phyloP scores from a whole-genome alignment of 2,329 filamentous ascomycete species.

The Pyrenophora seminiperda region DNA sequence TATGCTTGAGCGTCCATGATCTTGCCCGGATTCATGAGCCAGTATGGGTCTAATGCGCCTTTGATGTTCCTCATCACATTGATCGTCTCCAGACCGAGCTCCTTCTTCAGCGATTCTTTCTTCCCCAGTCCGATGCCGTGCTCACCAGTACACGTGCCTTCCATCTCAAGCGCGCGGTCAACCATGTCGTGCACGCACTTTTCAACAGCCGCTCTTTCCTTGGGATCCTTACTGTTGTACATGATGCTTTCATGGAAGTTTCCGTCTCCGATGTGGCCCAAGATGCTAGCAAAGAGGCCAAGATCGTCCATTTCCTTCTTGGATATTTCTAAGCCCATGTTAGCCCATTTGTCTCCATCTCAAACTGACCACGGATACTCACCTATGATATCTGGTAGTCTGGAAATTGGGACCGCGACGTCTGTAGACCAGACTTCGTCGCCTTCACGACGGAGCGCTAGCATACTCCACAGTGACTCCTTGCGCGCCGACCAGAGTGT shows the following conservation, averaged over 20 bases:
- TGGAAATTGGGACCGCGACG: constrained; percentile 65
- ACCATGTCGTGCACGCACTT: constrained; percentile 89
- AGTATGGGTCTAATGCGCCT: constrained; percentile 77
- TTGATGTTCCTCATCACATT: constrained; percentile 86
- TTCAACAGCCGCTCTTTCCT: constrained; percentile 76
- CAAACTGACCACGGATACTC: constrained; percentile 14
- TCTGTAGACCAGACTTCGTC: constrained; percentile 67
- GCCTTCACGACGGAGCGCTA: constrained; percentile 60
- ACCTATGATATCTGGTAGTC: constrained; percentile 66
- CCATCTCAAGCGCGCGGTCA: constrained; percentile 87
- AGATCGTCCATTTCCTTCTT: constrained; percentile 89
- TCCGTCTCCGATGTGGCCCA: constrained; percentile 90
- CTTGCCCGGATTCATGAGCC: constrained; percentile 92
- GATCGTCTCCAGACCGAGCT: constrained; percentile 80
- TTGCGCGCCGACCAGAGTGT: constrained; percentile 66
- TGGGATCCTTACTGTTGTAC: constrained; percentile 73
- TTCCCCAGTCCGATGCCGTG: constrained; percentile 87
- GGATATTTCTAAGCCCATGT: constrained; percentile 67
- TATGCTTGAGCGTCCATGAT: constrained; percentile 68
- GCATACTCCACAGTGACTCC: constrained; percentile 65
- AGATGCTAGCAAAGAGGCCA: constrained; percentile 82
- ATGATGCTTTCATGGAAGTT: constrained; percentile 96
- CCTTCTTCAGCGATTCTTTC: constrained; percentile 77
- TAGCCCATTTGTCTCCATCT: constrained; percentile 5
- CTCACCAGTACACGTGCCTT: constrained; percentile 89